Base-by-base conservation (phyloP, 768 basidiomycete genomes). In the Phaeolepiota aurea region DNA sequence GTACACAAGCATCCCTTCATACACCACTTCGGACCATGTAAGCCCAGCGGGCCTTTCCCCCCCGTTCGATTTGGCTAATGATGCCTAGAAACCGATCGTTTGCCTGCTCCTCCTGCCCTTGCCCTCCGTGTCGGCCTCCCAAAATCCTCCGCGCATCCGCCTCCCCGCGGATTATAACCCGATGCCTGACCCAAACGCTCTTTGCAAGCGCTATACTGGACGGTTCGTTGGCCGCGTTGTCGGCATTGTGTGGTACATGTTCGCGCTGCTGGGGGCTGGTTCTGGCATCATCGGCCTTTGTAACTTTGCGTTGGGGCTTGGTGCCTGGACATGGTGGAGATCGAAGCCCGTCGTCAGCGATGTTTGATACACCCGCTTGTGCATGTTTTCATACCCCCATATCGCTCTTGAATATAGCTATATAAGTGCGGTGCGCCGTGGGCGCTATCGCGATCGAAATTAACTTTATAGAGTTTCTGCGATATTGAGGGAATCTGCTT, bases 81-180 rank as follows among this genome's bases (percentile, higher is more conserved):
- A n/a, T n/a, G n/a, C n/a, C n/a, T n/a, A 88, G 85, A 96, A 96
- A 81, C 93, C 93, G 1, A 74, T 98, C 37, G 79, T 89, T 12
- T 71, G 78, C 20, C 63, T 91, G 25, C 68, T 92, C 10, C 65
- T 78, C 19, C 67, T 91, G 18, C 79, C 82, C 15, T 51, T 69
- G 11, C 53, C 67, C 2, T 38, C 55, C 9, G 48, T 63, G 52
- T 18, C 62, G 2, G 20, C 44, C 16, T 16, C 41, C 14, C 13
- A 12, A 12, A 33, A 5, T 20, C 20, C 66, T 47, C 76, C 79
- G 7, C 44, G 63, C 30, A 62, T 80, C 39, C 59, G 56, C 40
- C 69, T 87, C 16, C 77, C 81, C 5, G 42, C 61, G 5, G 51
- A 56, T 11, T 83, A 72, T 51, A 53, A 49, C 5, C 79, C 80